These are phyloP conservation scores for Trypanosoma lewisi DNA, from an alignment of 208 protist genomes.

Conservation along the genomic window DNA sequence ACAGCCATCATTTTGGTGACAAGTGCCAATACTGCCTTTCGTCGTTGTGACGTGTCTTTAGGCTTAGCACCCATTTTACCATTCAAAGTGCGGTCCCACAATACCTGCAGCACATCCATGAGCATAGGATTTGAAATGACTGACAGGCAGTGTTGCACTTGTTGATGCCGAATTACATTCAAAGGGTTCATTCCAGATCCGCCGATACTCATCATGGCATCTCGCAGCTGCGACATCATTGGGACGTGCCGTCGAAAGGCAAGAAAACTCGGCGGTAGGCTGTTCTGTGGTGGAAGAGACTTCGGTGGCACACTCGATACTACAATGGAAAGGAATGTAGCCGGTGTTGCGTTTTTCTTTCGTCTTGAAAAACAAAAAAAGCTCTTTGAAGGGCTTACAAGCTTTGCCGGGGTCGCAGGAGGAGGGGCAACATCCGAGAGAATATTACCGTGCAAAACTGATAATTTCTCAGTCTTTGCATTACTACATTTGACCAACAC, in stretches of 20 bases:
- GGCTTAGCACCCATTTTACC: slow-evolving; percentile 35
- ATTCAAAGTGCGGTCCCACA: slow-evolving; percentile 42
- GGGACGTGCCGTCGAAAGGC: slow-evolving; percentile 43
- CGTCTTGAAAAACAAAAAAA: slow-evolving; percentile 15
- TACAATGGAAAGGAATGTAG: slow-evolving; percentile 35
- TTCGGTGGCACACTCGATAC: slow-evolving; percentile 23
- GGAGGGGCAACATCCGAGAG: slow-evolving; percentile 10
- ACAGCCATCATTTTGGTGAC: slow-evolving; percentile 47
- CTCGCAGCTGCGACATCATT: slow-evolving; percentile 50
- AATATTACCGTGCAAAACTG: slow-evolving; percentile 47
- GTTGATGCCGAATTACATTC: slow-evolving; percentile 59
- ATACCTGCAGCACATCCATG: slow-evolving; percentile 50
- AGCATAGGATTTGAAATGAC: slow-evolving; percentile 45
- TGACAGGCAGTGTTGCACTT: slow-evolving; percentile 42
- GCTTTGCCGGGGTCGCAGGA: slow-evolving; percentile 4
- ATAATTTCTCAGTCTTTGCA: slow-evolving; percentile 29
- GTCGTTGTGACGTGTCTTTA: slow-evolving; percentile 9
- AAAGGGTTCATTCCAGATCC: slow-evolving; percentile 27
- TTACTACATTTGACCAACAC: slow-evolving; percentile 28
- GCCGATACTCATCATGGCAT: slow-evolving; percentile 39
- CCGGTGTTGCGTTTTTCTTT: slow-evolving; percentile 28
- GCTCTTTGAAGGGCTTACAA: slow-evolving; percentile 1
- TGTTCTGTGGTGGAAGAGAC: slow-evolving; percentile 14
- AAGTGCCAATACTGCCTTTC: slow-evolving; percentile 34
- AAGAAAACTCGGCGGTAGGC: slow-evolving; percentile 48